phyloP scores from a whole-genome alignment of 306 rosid species.

The Casuarina equisetifolia region DNA sequence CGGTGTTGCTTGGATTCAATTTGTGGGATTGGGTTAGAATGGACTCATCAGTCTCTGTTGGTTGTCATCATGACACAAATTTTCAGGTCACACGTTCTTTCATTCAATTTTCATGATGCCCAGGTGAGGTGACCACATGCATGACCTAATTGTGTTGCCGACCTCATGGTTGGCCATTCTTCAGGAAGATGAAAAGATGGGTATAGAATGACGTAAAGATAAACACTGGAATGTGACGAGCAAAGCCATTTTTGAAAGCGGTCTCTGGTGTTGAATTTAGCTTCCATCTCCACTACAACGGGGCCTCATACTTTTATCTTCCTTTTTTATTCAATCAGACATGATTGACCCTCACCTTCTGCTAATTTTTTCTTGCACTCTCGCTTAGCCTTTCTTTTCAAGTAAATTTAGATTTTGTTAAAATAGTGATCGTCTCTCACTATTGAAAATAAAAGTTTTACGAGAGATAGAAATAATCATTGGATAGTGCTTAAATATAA shows the following conservation, averaged over 20 bases:
- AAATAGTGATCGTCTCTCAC: too few relatives aligned
- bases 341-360: too few relatives aligned
- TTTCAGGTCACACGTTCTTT: slow-evolving; percentile 1
- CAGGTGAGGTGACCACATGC: slow-evolving; percentile 1
- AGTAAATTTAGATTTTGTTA: too few relatives aligned
- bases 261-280: not conserved
- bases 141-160: slow-evolving; percentile 11
- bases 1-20: slow-evolving; percentile 24
- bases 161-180: not conserved
- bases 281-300: not conserved
- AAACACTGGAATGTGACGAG: too few relatives aligned
- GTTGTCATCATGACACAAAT: not conserved
- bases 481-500: too few relatives aligned
- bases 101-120: slow-evolving; percentile 1
- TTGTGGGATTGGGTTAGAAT: slow-evolving; percentile 11
- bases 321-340: too few relatives aligned
- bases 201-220: too few relatives aligned
- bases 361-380: too few relatives aligned
- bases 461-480: too few relatives aligned
- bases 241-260: not conserved
- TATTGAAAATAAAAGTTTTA: too few relatives aligned
- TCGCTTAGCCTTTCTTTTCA: not conserved
- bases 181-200: not conserved
- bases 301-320: too few relatives aligned
- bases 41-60: slow-evolving; percentile 16